phyloP scores from a whole-genome alignment of 805 yeast genomes.

The Barnettozyma pratensis region DNA sequence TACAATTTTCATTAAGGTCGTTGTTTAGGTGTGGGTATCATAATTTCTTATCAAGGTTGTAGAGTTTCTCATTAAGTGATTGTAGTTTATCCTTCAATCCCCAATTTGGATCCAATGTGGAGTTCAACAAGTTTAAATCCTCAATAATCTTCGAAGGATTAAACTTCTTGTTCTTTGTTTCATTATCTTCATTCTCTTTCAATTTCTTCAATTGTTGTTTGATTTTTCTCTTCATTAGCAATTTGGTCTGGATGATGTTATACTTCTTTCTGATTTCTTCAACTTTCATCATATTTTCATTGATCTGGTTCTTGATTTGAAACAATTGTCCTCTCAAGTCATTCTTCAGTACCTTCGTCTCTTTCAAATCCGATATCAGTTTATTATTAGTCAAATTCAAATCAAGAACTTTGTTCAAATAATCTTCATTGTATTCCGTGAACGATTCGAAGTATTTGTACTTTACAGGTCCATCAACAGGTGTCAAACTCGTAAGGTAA shows the following conservation, averaged over 20 bases:
- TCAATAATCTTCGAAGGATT: slow-evolving; percentile 9
- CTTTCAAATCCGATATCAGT: slow-evolving; percentile 26
- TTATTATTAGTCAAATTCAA: slow-evolving; percentile 30
- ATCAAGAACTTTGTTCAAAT: slow-evolving; percentile 31
- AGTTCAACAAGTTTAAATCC: slow-evolving; percentile 26
- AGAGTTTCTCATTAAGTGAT: slow-evolving; percentile 10
- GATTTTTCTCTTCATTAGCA: slow-evolving; percentile 15
- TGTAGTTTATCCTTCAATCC: slow-evolving; percentile 15
- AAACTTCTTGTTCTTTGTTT: background rate
- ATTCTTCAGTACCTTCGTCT: slow-evolving; percentile 26
- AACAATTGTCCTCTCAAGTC: slow-evolving; percentile 27
- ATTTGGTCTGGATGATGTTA: slow-evolving; percentile 16
- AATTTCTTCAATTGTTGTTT: slow-evolving; percentile 9
- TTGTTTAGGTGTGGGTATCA: background rate
- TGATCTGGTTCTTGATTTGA: slow-evolving; percentile 25
- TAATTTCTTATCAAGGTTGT: slow-evolving; percentile 3
- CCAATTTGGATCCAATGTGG: slow-evolving; percentile 24
- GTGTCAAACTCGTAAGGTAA: slow-evolving; percentile 6
- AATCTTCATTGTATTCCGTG: slow-evolving; percentile 18
- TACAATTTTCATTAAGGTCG: too few species aligned
- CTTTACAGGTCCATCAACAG: background rate
- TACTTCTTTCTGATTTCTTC: slow-evolving; percentile 24
- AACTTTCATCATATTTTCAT: slow-evolving; percentile 19
- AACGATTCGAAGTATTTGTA: slow-evolving; percentile 15
- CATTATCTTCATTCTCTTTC: background rate